Percentiles rank a stretch among this genome's conserved stretches.
Evolutionary conservation across 2,329 filamentous ascomycete species (phyloP).

Genomic region (Aspergillus sp.): DNA sequence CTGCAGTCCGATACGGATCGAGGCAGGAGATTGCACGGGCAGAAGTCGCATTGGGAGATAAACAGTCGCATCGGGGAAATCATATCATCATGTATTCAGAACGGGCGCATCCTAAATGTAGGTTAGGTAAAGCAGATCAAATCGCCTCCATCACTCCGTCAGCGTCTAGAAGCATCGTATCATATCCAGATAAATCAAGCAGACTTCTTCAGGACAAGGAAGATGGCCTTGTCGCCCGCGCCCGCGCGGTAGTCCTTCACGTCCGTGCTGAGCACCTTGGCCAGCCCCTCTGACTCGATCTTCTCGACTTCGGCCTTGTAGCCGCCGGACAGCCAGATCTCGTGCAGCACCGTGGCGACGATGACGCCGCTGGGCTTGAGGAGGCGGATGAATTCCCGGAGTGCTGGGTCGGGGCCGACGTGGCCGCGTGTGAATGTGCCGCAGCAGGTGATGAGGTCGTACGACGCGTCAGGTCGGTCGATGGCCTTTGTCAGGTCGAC

Average conservation of each 20-base stretch:
- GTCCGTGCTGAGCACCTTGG: constrained; percentile 31
- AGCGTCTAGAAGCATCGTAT: too few species aligned
- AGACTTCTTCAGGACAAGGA: constrained; percentile 27
- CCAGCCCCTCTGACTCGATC: constrained; percentile 33
- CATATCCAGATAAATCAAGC: background rate
- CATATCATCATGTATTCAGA: background rate
- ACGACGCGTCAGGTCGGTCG: constrained; percentile 40
- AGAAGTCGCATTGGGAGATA: background rate
- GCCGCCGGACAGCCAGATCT: constrained; percentile 51
- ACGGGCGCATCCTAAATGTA: background rate
- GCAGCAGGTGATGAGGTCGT: constrained; percentile 54
- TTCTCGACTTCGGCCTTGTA: constrained; percentile 49
- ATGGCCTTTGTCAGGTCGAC: constrained; percentile 51
- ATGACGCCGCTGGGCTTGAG: constrained; percentile 50
- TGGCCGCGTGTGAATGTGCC: constrained; percentile 59
- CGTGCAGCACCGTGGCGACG: constrained; percentile 53
- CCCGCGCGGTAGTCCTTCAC: constrained; percentile 32
- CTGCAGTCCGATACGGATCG: background rate
- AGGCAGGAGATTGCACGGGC: background rate
- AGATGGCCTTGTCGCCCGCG: constrained; percentile 29
- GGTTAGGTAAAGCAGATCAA: background rate
- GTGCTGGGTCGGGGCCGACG: constrained; percentile 50
- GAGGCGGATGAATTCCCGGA: constrained; percentile 54
- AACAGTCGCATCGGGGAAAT: background rate
- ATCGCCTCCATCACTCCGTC: background rate